phyloP scores from a whole-genome alignment of 2,329 filamentous ascomycete genomes.

The Talaromyces albobiverticillius region DNA sequence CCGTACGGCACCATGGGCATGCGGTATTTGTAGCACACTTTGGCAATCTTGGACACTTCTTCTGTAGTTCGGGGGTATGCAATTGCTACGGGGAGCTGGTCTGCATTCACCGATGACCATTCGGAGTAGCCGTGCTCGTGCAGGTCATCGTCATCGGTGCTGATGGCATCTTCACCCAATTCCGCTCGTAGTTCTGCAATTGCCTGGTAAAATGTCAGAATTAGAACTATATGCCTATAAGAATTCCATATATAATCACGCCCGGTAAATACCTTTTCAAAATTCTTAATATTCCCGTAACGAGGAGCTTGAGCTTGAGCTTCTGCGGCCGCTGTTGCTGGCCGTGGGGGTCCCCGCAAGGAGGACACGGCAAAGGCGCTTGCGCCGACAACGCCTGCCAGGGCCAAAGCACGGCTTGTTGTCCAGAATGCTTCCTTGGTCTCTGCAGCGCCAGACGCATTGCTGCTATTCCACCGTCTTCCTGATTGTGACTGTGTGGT shows the following conservation, averaged over 20 bases:
- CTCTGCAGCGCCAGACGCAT: slow-evolving; percentile 13
- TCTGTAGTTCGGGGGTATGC: slow-evolving; percentile 63
- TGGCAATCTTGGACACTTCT: slow-evolving; percentile 62
- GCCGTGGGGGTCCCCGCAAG: slow-evolving; percentile 30
- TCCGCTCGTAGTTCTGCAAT: slow-evolving; percentile 52
- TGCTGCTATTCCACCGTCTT: slow-evolving; percentile 16
- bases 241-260: neutral
- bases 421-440: slow-evolving; percentile 38
- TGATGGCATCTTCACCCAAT: slow-evolving; percentile 60
- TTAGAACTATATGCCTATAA: neutral
- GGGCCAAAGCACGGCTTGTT: slow-evolving; percentile 46
- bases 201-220: slow-evolving; percentile 46
- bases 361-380: slow-evolving; percentile 52
- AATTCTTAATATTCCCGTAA: slow-evolving; percentile 38
- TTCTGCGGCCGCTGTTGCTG: neutral
- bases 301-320: slow-evolving; percentile 22
- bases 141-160: slow-evolving; percentile 62
- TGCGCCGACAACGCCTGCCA: slow-evolving; percentile 50
- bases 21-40: slow-evolving; percentile 72
- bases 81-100: slow-evolving; percentile 62
- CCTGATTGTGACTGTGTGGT: too few species aligned
- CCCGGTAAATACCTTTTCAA: slow-evolving; percentile 33
- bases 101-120: slow-evolving; percentile 67
- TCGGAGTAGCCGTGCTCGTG: slow-evolving; percentile 66
- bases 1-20: slow-evolving; percentile 86